Evolutionary conservation across 176 grass and related monocot species (phyloP), one percentile per base, ranked within the genome.

Genomic region (Pharus latifolius): DNA sequence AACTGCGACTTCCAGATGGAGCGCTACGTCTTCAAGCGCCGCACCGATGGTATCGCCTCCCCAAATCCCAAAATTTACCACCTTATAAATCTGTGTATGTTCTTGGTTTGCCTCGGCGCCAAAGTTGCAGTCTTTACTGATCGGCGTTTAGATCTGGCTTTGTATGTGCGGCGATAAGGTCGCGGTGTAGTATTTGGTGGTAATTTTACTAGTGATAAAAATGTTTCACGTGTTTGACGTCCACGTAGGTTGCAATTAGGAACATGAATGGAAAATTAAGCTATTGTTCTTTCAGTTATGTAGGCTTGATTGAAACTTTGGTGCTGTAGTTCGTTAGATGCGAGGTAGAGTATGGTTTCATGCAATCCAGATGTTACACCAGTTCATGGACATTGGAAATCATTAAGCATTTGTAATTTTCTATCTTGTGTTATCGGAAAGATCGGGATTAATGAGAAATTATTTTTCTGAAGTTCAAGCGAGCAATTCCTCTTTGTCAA

Each of bases 1-100:
- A 99, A 99, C 74, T 99, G 90, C 84, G 90, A 99, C 55, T 99
- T 91, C 82, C 90, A 99, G 82, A 99, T 99, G 95, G 90, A 88
- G 75, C 95, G 95, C 15, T 94, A 99, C 79, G 84, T 74, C 22
- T 86, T 60, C 82, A 88, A 88, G 81, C 80, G 95, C 45, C 78
- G 90, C 38, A 54, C 48, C 18, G 95, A 99, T 55, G 95, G 95
- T 99, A 99, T 10, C 18, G 10, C 11, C 25, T 12, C 37, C 6
- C 5, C 18, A 15, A 24, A 11, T 40, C 5, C 3, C 17, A 12
- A 7, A 16, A 13, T 40, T 0, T 27, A 10, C 8, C 35, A 38
- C 6, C 8, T 38, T 38, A 4, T 40, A 75, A 56, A 63, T 75
- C 63, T 14, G 23, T 69, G 33, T 2, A 2, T 43, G n/a, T 4